Base-by-base conservation (phyloP, 2,329 filamentous ascomycete species). In the Clarireedia hainanense region DNA sequence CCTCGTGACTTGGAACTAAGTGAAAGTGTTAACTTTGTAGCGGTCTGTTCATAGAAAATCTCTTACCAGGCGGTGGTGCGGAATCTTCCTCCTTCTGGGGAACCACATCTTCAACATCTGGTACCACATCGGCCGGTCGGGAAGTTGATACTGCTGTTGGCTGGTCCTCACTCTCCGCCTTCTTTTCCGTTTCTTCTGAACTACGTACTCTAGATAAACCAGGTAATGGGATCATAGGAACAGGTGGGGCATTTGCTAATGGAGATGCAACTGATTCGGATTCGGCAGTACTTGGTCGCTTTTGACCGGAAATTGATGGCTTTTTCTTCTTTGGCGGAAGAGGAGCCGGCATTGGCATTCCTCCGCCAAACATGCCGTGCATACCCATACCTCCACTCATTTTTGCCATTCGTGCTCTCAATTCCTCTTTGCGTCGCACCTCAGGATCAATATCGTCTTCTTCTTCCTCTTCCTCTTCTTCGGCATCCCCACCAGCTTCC, bases 311-410 rank as follows among this genome's bases (percentile, higher is more conserved):
- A 9, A 71, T 64, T 47, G 70, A 65, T 4, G 71, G 65, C 67
- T 80, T 80, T 69, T 83, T 84, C 71, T 84, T 84, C 68, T 77
- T 83, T 42, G 75, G 73, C 9, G 74, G 70, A 7, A 74, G 64
- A 30, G 73, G 71, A 4, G 72, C 73, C 57, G 79, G 75, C 73
- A 86, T 79, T 15, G 84, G 80, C 69, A 90, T 81, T 58, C 83
- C 83, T 39, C 80, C 81, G 37, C 89, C 89, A 70, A 95, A 95
- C 84, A 97, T 94, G 65, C 90, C 89, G 69, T 90, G 84, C 86
- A 97, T 95, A 47, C 90, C 90, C 89, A 96, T 96, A 23, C 92
- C 92, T 55, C 92, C 92, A 63, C 92, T 95, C 87, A 99, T 94
- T 74, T 96, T 96, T 47, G 94, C 94, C 90, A 99, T 99, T 64